Evolutionary conservation across 495 filamentous ascomycete species (phyloP).

Genomic region (Aspergillus nanangensis): DNA sequence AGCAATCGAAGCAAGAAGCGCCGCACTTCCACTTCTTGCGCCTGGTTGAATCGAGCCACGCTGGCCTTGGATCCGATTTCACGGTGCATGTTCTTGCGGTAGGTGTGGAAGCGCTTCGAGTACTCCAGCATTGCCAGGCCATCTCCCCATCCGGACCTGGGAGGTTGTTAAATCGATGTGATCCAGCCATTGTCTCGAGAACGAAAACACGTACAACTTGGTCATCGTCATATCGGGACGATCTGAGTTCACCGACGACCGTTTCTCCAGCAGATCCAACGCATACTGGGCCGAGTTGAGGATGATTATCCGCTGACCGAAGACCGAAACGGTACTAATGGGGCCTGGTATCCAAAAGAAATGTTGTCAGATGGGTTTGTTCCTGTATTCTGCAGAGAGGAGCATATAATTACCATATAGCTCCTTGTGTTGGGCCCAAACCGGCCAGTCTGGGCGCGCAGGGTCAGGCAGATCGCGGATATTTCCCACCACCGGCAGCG

Average conservation of each 20-base stretch:
- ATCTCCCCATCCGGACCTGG: slow-evolving; percentile 29
- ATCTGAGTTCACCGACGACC: slow-evolving; percentile 28
- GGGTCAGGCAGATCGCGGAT: slow-evolving; percentile 36
- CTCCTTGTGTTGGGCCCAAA: slow-evolving; percentile 49
- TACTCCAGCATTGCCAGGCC: slow-evolving; percentile 28
- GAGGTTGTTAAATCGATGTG: neutral
- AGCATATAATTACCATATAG: slow-evolving; percentile 28
- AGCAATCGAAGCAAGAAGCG: slow-evolving; percentile 40
- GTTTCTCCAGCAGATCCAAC: slow-evolving; percentile 34
- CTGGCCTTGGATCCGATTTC: slow-evolving; percentile 20
- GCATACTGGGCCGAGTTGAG: slow-evolving; percentile 30
- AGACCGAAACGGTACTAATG: slow-evolving; percentile 37
- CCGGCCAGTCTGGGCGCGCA: slow-evolving; percentile 34
- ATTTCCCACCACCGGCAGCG: slow-evolving; percentile 44
- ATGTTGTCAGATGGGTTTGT: neutral
- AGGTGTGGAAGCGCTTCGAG: slow-evolving; percentile 25
- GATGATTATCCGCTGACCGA: slow-evolving; percentile 38
- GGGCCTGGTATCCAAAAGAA: slow-evolving; percentile 13
- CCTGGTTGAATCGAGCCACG: slow-evolving; percentile 26
- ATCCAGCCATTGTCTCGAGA: slow-evolving; percentile 16
- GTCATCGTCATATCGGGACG: slow-evolving; percentile 9
- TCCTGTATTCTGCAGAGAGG: neutral
- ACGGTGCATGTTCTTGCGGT: slow-evolving; percentile 32
- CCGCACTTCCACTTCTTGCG: slow-evolving; percentile 34
- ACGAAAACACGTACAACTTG: slow-evolving; percentile 5